Percentiles rank a stretch among this genome's conserved stretches.
Conservation (phyloP, 2,329 filamentous ascomycete species). For the Colletotrichum abscissum region DNA sequence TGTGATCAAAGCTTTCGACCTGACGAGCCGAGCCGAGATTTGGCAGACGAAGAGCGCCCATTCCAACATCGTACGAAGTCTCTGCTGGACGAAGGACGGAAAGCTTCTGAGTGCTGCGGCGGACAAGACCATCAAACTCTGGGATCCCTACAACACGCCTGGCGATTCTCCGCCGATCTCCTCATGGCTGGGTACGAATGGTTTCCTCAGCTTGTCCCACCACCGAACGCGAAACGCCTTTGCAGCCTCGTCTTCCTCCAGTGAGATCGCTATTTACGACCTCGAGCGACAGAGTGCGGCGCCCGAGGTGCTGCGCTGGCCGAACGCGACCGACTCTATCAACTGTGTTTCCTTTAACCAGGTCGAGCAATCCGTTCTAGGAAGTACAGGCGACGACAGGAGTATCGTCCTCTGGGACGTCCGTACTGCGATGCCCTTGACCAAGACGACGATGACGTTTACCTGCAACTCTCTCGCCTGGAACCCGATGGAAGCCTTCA, state of each 20-base stretch:
- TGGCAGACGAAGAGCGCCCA: conserved; percentile 83
- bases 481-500: conserved; percentile 98
- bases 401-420: conserved; percentile 93
- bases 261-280: conserved; percentile 88
- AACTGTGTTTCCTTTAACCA: conserved; percentile 91
- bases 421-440: conserved; percentile 84
- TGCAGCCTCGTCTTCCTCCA: conserved; percentile 80
- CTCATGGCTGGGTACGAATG: conserved; percentile 74
- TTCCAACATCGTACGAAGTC: conserved; percentile 91
- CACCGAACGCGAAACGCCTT: conserved; percentile 85
- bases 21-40: conserved; percentile 77
- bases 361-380: conserved; percentile 91
- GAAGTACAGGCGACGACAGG: conserved; percentile 85
- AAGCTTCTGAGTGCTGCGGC: conserved; percentile 88
- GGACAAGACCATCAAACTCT: conserved; percentile 90
- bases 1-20: conserved; percentile 74
- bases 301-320: conserved; percentile 87
- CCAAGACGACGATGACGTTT: conserved; percentile 84
- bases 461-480: conserved; percentile 87
- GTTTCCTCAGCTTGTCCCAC: conserved; percentile 81
- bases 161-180: conserved; percentile 78
- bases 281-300: conserved; percentile 83
- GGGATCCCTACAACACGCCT: conserved; percentile 84
- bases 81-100: conserved; percentile 88
- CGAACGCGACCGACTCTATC: conserved; percentile 90